These are phyloP conservation scores for Houttuynia cordata DNA, from an alignment of 164 flowering plant species.

Conservation along the genomic window DNA sequence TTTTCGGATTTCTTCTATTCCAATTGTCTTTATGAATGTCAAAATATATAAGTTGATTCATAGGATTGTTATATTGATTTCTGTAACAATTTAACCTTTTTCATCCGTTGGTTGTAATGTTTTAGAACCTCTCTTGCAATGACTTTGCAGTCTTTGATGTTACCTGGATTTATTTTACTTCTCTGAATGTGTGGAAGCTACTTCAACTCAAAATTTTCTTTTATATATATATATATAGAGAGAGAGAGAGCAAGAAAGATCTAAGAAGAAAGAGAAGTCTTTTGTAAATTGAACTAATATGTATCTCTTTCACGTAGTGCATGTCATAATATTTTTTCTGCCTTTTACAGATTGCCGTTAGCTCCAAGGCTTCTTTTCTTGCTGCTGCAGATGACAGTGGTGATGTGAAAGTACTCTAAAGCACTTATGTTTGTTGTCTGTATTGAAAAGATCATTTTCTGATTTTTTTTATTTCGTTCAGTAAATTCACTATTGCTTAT, in stretches of 20 bases:
- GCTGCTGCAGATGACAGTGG: conserved; percentile 92
- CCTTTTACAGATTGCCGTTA: conserved; percentile 58
- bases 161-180: no score
- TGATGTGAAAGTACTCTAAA: conserved; percentile 62
- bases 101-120: no score
- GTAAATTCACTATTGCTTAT: not conserved
- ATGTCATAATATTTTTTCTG: not conserved
- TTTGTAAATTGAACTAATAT: no score
- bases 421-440: not conserved
- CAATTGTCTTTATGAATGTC: no score
- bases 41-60: no score
- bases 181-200: no score
- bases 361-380: conserved; percentile 66
- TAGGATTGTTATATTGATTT: no score
- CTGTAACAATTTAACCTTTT: no score
- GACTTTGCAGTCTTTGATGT: no score
- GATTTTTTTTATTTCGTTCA: not conserved
- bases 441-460: not conserved
- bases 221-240: no score
- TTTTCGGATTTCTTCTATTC: not conserved
- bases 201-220: not conserved
- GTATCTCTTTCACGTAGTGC: not conserved
- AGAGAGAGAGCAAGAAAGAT: no score
- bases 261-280: not conserved
- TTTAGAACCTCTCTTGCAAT: no score